Conservation (phyloP, 176 grass and related monocot species). For the Echinochloa phyllopogon region DNA sequence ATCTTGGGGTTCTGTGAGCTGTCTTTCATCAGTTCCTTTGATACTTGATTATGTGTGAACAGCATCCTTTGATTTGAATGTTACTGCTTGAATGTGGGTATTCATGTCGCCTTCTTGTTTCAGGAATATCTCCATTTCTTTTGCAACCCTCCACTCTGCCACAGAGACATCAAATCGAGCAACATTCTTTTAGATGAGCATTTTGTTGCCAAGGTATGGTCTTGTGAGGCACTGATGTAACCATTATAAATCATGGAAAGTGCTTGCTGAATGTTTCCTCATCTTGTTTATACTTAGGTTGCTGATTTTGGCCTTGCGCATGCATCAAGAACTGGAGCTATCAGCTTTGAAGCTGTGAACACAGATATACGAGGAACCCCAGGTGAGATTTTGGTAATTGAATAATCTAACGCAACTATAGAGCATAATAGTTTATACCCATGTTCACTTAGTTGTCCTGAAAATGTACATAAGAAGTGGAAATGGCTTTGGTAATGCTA, state of each 20-base stretch:
- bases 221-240: neutral
- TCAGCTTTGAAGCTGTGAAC: constrained; percentile 92
- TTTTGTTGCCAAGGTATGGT: constrained; percentile 84
- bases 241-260: neutral
- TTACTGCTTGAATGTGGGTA: neutral
- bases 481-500: neutral
- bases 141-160: constrained; percentile 95
- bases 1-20: neutral
- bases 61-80: neutral
- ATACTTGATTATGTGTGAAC: neutral
- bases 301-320: constrained; percentile 99
- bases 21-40: neutral
- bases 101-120: constrained; percentile 27
- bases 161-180: constrained; percentile 95
- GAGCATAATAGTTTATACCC: neutral
- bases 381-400: constrained; percentile 47
- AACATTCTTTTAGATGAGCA: constrained; percentile 97
- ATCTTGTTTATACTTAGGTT: constrained; percentile 58
- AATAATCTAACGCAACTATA: neutral
- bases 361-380: constrained; percentile 95
- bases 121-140: constrained; percentile 99
- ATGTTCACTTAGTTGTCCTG: neutral
- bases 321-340: constrained; percentile 84
- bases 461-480: neutral
- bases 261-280: neutral